These are phyloP conservation scores for Globisporangium yorkense DNA, from an alignment of 352 stramenopile genomes.

Conservation along the genomic window DNA sequence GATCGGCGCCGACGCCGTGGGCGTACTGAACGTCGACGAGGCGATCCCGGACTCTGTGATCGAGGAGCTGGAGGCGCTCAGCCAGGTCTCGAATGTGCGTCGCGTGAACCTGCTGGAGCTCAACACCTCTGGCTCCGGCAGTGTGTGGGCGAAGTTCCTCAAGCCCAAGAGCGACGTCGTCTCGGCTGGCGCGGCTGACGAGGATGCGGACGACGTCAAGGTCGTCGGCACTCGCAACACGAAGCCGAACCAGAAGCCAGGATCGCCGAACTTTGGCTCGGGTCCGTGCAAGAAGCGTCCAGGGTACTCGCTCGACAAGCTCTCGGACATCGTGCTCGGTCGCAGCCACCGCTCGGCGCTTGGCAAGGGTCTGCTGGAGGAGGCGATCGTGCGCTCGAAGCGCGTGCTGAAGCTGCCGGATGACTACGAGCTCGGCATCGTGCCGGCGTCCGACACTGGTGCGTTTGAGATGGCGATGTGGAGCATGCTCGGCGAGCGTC, in stretches of 20 bases:
- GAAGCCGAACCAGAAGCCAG: constrained; percentile 71
- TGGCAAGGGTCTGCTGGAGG: constrained; percentile 94
- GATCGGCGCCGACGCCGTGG: constrained; percentile 61
- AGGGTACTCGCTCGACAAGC: constrained; percentile 88
- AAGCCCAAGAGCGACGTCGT: constrained; percentile 30
- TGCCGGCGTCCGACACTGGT: constrained; percentile 97
- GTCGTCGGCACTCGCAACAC: constrained; percentile 45
- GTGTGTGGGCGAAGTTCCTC: constrained; percentile 60
- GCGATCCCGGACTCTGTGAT: constrained; percentile 82
- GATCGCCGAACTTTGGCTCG: constrained; percentile 95
- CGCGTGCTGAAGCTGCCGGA: constrained; percentile 92
- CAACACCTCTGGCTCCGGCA: constrained; percentile 33
- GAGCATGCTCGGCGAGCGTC: constrained; percentile 94
- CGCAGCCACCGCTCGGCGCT: constrained; percentile 97
- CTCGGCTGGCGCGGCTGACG: background rate
- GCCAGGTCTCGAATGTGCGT: constrained; percentile 79
- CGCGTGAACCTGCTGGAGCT: constrained; percentile 82
- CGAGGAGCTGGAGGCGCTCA: constrained; percentile 66
- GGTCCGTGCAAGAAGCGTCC: constrained; percentile 99
- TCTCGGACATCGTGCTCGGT: constrained; percentile 88
- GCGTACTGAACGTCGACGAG: constrained; percentile 88
- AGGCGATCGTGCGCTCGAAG: constrained; percentile 95
- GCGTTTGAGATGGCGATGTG: constrained; percentile 99
- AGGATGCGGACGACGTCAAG: constrained; percentile 21
- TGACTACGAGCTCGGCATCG: constrained; percentile 95